Evolutionary conservation across 2,329 filamentous ascomycete genomes (phyloP).

Genomic region (Calonectria pteridis): DNA sequence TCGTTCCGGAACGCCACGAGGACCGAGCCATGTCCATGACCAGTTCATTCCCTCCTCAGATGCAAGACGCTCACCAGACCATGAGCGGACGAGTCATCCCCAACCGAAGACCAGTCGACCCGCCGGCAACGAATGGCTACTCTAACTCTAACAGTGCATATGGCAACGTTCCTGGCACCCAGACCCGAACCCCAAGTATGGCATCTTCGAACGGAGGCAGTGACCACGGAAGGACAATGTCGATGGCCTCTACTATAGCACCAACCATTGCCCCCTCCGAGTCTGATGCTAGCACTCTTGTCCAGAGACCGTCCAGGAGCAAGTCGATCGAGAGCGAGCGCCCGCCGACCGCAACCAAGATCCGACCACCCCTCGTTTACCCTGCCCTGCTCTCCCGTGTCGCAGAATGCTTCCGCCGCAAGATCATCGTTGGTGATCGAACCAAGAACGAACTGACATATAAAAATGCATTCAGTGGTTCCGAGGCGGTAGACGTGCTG

Average conservation of each 20-base stretch:
- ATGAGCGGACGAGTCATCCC: slow-evolving; percentile 95
- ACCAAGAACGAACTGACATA: slow-evolving; percentile 98
- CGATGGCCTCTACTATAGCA: slow-evolving; percentile 88
- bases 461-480: slow-evolving; percentile 95
- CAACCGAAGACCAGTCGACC: slow-evolving; percentile 66
- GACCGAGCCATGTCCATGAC: slow-evolving; percentile 98
- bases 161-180: slow-evolving; percentile 62
- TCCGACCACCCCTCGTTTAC: slow-evolving; percentile 87
- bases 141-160: slow-evolving; percentile 54
- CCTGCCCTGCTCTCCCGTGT: slow-evolving; percentile 94
- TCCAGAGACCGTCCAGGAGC: slow-evolving; percentile 69
- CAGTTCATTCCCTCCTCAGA: slow-evolving; percentile 75
- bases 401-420: slow-evolving; percentile 90
- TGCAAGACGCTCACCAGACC: slow-evolving; percentile 86
- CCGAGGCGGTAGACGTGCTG: slow-evolving; percentile 94
- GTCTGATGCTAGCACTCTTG: slow-evolving; percentile 61
- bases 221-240: slow-evolving; percentile 79
- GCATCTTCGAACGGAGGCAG: slow-evolving; percentile 63
- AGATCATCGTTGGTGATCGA: slow-evolving; percentile 86
- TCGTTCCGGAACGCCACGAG: slow-evolving; percentile 91
- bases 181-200: slow-evolving; percentile 73
- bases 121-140: slow-evolving; percentile 53
- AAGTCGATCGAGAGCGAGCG: slow-evolving; percentile 67
- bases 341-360: slow-evolving; percentile 70
- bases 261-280: slow-evolving; percentile 77